Evolutionary conservation across 768 basidiomycete species (phyloP).

Genomic region (Lenzites betulinus): DNA sequence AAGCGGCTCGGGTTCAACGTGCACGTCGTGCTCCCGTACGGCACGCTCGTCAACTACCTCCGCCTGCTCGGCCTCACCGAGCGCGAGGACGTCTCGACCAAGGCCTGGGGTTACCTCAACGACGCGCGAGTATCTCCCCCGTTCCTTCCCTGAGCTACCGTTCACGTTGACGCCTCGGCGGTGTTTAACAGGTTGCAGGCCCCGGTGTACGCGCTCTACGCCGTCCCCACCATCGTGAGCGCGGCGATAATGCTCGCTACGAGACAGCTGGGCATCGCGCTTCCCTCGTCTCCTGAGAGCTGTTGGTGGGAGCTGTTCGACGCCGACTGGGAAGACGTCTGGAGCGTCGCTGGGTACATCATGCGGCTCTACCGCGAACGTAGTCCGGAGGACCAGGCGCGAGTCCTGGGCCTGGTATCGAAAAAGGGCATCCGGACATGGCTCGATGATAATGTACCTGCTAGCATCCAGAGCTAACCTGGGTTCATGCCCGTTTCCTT

Average conservation of each 20-base stretch:
- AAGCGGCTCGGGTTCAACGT: constrained; percentile 97
- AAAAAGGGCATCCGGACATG: constrained; percentile 84
- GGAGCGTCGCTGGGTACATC: constrained; percentile 80
- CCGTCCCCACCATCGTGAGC: constrained; percentile 87
- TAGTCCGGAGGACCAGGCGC: constrained; percentile 44
- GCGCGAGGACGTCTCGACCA: constrained; percentile 66
- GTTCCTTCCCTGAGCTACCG: constrained; percentile 8
- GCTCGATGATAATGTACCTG: constrained; percentile 56
- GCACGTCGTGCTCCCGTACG: constrained; percentile 90
- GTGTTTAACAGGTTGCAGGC: constrained; percentile 78
- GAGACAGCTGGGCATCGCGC: constrained; percentile 67
- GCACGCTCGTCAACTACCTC: constrained; percentile 92
- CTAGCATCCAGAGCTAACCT: neutral
- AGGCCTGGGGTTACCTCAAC: constrained; percentile 94
- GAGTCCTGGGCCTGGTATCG: constrained; percentile 57
- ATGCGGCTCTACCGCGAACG: constrained; percentile 77
- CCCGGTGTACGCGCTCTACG: constrained; percentile 87
- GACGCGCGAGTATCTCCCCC: constrained; percentile 71
- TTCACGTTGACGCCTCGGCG: constrained; percentile 14
- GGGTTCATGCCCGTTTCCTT: neutral
- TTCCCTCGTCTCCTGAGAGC: constrained; percentile 69
- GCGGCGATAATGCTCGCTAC: constrained; percentile 84
- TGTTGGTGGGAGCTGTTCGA: constrained; percentile 97
- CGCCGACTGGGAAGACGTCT: constrained; percentile 85
- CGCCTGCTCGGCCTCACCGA: constrained; percentile 83